Percentiles rank a stretch among this genome's conserved stretches.
Conservation (phyloP, 768 basidiomycete genomes). For the Termitomyces sp. region DNA sequence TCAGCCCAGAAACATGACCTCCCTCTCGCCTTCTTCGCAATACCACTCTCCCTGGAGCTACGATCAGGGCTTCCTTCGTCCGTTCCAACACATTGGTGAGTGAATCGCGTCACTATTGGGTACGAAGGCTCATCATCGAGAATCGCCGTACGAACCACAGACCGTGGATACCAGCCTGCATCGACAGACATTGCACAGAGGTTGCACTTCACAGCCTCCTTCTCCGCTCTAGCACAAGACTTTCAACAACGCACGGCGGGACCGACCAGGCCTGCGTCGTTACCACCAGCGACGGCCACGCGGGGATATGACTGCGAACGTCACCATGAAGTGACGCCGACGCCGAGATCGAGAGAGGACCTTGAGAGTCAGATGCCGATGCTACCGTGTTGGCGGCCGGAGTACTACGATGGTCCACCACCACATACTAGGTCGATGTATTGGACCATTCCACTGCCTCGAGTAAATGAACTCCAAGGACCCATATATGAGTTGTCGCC, state of each 20-base stretch:
- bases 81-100: not conserved
- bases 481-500: not conserved
- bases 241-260: not conserved
- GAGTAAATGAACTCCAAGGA: not conserved
- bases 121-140: not conserved
- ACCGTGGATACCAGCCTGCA: not conserved
- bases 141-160: not conserved
- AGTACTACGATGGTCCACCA: not conserved
- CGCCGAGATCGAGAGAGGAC: not conserved
- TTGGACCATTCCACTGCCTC: conserved; percentile 7
- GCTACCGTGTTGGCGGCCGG: not conserved
- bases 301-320: not conserved
- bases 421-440: conserved; percentile 7
- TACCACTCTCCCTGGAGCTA: not conserved
- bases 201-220: not conserved
- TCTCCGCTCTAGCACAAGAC: not conserved
- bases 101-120: not conserved
- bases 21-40: not conserved
- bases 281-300: not conserved
- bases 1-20: not conserved
- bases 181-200: not conserved
- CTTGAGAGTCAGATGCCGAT: not conserved
- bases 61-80: not conserved
- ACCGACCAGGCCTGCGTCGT: not conserved
- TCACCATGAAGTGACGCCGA: not conserved